Evolutionary conservation across 2,329 filamentous ascomycete species (phyloP).

Genomic region (Lojkania enalia): DNA sequence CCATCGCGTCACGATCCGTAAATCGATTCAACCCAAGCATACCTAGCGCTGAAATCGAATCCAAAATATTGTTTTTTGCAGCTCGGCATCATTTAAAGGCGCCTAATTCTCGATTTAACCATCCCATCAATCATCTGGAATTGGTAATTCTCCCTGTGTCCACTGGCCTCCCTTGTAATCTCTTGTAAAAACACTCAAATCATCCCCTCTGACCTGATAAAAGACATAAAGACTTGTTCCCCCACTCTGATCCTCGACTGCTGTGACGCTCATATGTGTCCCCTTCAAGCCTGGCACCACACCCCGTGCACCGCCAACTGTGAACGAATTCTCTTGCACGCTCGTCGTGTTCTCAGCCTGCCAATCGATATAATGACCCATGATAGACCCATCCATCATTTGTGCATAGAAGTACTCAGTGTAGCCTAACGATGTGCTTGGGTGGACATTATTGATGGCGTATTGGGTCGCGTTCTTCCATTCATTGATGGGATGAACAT

Average conservation of each 20-base stretch:
- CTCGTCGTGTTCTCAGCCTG: slow-evolving; percentile 46
- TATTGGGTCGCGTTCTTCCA: slow-evolving; percentile 38
- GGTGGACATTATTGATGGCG: slow-evolving; percentile 43
- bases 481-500: slow-evolving; percentile 45
- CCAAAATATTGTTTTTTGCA: too few relatives aligned
- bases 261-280: slow-evolving; percentile 46
- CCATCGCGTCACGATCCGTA: too few relatives aligned
- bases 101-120: too few relatives aligned
- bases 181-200: slow-evolving; percentile 36
- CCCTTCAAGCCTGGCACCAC: slow-evolving; percentile 40
- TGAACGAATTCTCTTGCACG: slow-evolving; percentile 33
- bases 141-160: slow-evolving; percentile 29
- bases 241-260: slow-evolving; percentile 24
- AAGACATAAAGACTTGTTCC: slow-evolving; percentile 34
- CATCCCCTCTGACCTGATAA: slow-evolving; percentile 34
- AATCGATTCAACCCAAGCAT: too few relatives aligned
- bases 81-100: too few relatives aligned
- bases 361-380: slow-evolving; percentile 46
- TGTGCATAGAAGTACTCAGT: slow-evolving; percentile 51
- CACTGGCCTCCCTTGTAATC: slow-evolving; percentile 30
- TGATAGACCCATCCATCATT: slow-evolving; percentile 39
- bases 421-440: slow-evolving; percentile 47
- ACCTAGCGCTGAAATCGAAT: too few relatives aligned
- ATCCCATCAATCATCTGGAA: slow-evolving; percentile 31
- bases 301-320: slow-evolving; percentile 32